phyloP scores from a whole-genome alignment of 1,284 basidiomycete genomes.

The Irpex sp. region DNA sequence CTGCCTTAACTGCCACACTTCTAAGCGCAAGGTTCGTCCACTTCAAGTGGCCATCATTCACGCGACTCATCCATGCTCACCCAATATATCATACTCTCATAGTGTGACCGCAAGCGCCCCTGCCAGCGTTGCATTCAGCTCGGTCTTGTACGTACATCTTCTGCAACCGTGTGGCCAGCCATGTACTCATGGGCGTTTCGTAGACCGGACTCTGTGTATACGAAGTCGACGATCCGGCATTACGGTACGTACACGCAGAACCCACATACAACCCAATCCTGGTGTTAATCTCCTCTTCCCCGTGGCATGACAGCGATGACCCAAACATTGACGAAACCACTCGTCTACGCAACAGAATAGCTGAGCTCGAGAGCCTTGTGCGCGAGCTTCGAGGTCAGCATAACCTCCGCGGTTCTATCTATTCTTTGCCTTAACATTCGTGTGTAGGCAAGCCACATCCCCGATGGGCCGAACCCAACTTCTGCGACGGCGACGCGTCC shows the following conservation, averaged over 20 bases:
- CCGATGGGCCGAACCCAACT: constrained; percentile 74
- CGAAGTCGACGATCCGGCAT: constrained; percentile 78
- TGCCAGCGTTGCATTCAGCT: constrained; percentile 85
- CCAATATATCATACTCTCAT: not conserved
- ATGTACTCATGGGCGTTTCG: not conserved
- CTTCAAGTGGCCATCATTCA: not conserved
- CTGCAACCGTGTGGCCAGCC: constrained; percentile 11
- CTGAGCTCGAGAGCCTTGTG: constrained; percentile 86
- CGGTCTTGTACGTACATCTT: constrained; percentile 51
- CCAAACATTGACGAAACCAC: constrained; percentile 81
- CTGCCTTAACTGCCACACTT: constrained; percentile 90
- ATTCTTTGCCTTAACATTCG: not conserved
- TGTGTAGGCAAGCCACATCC: constrained; percentile 74
- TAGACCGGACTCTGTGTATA: constrained; percentile 90
- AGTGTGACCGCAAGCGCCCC: constrained; percentile 83
- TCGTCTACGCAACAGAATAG: constrained; percentile 78
- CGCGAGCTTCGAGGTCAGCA: constrained; percentile 70
- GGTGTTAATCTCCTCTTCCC: not conserved
- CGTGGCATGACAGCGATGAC: constrained; percentile 57
- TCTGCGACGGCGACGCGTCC: constrained; percentile 72
- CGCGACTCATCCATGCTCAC: constrained; percentile 4
- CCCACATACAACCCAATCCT: constrained; percentile 2
- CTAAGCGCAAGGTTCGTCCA: constrained; percentile 77
- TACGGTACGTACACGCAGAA: not conserved
- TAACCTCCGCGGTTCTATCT: constrained; percentile 19